Conservation (phyloP, 148 eudicot species). For the Rhododendron henanense region DNA sequence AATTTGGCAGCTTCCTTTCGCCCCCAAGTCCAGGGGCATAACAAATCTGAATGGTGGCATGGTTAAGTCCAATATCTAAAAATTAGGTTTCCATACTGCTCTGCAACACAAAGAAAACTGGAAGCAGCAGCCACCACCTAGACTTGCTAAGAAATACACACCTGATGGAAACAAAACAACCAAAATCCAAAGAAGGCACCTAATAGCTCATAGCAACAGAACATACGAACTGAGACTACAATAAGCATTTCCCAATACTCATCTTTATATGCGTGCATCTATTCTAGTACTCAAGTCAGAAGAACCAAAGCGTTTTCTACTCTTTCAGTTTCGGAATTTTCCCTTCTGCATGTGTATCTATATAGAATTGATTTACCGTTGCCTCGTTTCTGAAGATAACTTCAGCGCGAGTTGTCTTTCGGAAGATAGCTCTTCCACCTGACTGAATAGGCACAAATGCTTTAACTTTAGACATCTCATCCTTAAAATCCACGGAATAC, state of each 20-base stretch:
- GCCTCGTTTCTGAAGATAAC: neutral
- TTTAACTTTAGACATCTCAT: neutral
- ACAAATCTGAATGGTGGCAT: slow-evolving; percentile 50
- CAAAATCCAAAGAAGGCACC: neutral
- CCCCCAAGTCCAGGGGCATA: slow-evolving; percentile 98
- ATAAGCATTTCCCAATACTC: neutral
- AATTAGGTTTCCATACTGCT: neutral
- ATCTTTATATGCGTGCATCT: neutral
- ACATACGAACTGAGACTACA: neutral
- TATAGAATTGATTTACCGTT: neutral
- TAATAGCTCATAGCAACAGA: neutral
- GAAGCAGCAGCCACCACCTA: slow-evolving; percentile 1
- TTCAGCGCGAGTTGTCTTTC: neutral
- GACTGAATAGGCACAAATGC: neutral
- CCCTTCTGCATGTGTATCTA: neutral
- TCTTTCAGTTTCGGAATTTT: neutral
- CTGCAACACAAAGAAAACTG: slow-evolving; percentile 4
- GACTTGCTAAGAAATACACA: neutral
- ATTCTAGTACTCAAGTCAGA: neutral
- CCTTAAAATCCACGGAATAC: neutral
- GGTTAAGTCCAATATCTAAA: neutral
- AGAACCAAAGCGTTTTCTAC: neutral
- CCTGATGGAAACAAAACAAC: neutral
- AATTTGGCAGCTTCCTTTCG: slow-evolving; percentile 99
- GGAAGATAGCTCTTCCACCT: neutral